A percentile compares a stretch with the other conserved stretches of the same genome.
Evolutionary conservation across 495 filamentous ascomycete genomes (phyloP).

Genomic region (Aspergillus cristatus): DNA sequence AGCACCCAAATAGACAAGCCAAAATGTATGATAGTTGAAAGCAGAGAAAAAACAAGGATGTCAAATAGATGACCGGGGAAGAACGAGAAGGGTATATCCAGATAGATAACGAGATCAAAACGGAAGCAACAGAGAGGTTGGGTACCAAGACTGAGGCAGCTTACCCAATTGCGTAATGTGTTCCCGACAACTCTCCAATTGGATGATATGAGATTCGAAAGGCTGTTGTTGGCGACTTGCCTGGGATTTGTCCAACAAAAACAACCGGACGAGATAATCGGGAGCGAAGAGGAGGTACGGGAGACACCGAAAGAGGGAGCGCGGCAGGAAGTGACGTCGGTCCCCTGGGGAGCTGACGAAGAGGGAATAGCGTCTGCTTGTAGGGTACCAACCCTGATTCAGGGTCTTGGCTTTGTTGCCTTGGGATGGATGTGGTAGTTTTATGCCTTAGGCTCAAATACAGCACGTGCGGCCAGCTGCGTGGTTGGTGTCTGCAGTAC

Average conservation of each 20-base stretch:
- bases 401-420: conserved; percentile 7
- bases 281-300: conserved; percentile 2
- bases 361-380: too few species aligned
- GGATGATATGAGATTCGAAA: not conserved
- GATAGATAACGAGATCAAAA: too few species aligned
- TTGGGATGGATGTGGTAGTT: too few species aligned
- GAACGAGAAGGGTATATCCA: too few species aligned
- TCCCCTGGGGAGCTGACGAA: conserved; percentile 1
- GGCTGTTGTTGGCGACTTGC: too few species aligned
- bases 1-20: too few species aligned
- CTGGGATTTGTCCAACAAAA: not conserved
- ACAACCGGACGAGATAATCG: too few species aligned
- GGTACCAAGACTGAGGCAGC: conserved; percentile 17
- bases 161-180: too few species aligned
- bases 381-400: not conserved
- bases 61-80: conserved; percentile 4
- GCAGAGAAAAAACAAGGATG: too few species aligned
- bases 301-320: conserved; percentile 15
- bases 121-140: too few species aligned
- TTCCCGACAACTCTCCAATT: not conserved
- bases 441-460: conserved; percentile 20
- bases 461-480: conserved; percentile 14
- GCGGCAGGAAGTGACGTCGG: conserved; percentile 27
- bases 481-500: conserved; percentile 19
- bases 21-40: too few species aligned